These are phyloP conservation scores for Aciculosporium take DNA, from an alignment of 2,329 filamentous ascomycete genomes.

Conservation along the genomic window DNA sequence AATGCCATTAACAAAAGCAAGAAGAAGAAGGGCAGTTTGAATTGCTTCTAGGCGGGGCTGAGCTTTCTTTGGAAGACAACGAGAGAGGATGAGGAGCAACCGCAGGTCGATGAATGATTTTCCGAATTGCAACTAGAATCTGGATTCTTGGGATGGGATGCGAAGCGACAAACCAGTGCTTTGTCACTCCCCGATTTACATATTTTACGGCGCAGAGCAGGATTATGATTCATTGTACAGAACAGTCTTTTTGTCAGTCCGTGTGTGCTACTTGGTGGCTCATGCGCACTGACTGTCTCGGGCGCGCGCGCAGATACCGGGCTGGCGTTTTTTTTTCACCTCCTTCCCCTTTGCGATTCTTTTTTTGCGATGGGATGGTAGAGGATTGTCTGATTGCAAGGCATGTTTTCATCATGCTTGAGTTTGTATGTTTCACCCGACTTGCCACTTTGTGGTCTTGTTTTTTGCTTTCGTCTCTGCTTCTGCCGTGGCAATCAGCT, in stretches of 20 bases:
- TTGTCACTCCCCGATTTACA: too few relatives aligned
- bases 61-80: slow-evolving; percentile 8
- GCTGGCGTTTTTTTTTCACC: background rate
- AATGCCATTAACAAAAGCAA: slow-evolving; percentile 76
- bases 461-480: background rate
- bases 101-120: background rate
- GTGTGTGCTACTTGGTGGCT: background rate
- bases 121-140: too few relatives aligned
- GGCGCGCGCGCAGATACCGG: background rate
- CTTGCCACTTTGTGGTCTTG: too few relatives aligned
- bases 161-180: too few relatives aligned
- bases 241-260: background rate
- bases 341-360: background rate
- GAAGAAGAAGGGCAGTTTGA: slow-evolving; percentile 90
- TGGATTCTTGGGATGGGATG: too few relatives aligned
- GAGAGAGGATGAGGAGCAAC: background rate
- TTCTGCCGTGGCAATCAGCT: too few relatives aligned
- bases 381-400: background rate
- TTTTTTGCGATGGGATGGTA: background rate
- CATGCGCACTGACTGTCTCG: background rate
- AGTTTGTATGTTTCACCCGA: too few relatives aligned
- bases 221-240: background rate
- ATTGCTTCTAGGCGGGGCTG: slow-evolving; percentile 64
- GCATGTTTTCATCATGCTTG: background rate
- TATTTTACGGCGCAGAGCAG: background rate